A percentile compares a stretch with the other conserved stretches of the same genome.
Evolutionary conservation across 495 filamentous ascomycete genomes (phyloP).

Genomic region (Antarctomyces pellizariae): DNA sequence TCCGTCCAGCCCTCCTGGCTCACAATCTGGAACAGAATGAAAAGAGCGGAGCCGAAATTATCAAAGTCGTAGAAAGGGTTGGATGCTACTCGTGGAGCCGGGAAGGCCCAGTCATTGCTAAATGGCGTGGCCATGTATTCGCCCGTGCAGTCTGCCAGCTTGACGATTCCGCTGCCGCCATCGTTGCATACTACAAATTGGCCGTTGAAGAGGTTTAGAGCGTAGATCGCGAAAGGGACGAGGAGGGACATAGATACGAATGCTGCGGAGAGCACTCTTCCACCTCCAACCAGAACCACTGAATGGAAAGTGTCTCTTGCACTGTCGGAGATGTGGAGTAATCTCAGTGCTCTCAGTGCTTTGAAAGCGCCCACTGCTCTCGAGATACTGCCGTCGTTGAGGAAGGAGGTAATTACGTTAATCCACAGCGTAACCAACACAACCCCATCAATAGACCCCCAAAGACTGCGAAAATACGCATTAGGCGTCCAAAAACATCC

Average conservation of each 20-base stretch:
- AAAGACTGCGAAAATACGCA: slow-evolving; percentile 87
- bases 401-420: slow-evolving; percentile 65
- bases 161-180: slow-evolving; percentile 20
- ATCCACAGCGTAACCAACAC: slow-evolving; percentile 92
- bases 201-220: slow-evolving; percentile 76
- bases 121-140: slow-evolving; percentile 61
- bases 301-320: slow-evolving; percentile 93
- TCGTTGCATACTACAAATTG: slow-evolving; percentile 71
- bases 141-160: slow-evolving; percentile 51
- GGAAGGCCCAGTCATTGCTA: slow-evolving; percentile 46
- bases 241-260: slow-evolving; percentile 86
- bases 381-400: slow-evolving; percentile 56
- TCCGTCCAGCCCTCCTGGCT: slow-evolving; percentile 95
- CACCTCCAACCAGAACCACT: slow-evolving; percentile 75
- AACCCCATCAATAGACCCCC: slow-evolving; percentile 88
- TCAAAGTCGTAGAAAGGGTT: slow-evolving; percentile 89
- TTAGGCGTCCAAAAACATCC: slow-evolving; percentile 95
- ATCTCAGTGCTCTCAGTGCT: slow-evolving; percentile 73
- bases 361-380: slow-evolving; percentile 92
- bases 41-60: slow-evolving; percentile 73
- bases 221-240: slow-evolving; percentile 92
- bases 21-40: slow-evolving; percentile 96
- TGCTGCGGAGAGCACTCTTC: slow-evolving; percentile 59
- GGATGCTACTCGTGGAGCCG: slow-evolving; percentile 53
- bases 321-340: slow-evolving; percentile 91